Conservation (phyloP, 176 grass and related monocot genomes). For the Bromus sterilis region DNA sequence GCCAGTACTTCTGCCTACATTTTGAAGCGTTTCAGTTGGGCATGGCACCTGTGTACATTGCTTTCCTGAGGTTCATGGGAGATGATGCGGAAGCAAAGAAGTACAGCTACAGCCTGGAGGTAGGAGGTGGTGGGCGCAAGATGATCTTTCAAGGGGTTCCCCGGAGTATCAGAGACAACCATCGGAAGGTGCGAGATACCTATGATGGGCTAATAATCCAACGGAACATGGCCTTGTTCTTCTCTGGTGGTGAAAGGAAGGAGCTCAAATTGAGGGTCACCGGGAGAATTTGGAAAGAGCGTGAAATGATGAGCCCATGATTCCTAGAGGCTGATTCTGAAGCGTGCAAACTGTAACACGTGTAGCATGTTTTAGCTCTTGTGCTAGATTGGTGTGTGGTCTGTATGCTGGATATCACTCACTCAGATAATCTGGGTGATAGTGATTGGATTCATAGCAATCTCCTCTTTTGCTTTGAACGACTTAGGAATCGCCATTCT, state of each 20-base stretch:
- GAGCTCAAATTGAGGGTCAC: conserved; percentile 91
- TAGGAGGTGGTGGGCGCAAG: conserved; percentile 78
- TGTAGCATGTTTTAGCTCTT: background rate
- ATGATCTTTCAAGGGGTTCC: conserved; percentile 92
- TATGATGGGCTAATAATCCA: conserved; percentile 90
- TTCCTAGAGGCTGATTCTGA: background rate
- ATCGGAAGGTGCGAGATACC: conserved; percentile 80
- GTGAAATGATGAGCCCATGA: conserved; percentile 12
- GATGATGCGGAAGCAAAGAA: conserved; percentile 74
- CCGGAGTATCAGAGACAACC: conserved; percentile 75
- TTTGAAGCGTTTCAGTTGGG: conserved; percentile 92
- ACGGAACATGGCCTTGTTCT: conserved; percentile 91
- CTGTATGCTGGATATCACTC: no score
- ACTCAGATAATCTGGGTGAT: background rate
- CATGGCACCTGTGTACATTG: conserved; percentile 69
- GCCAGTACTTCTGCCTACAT: conserved; percentile 87
- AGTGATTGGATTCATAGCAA: background rate
- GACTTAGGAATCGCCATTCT: conserved; percentile 1
- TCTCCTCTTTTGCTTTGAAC: conserved; percentile 13
- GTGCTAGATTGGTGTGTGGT: background rate
- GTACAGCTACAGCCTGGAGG: conserved; percentile 90
- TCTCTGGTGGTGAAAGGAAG: conserved; percentile 75
- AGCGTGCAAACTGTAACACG: background rate
- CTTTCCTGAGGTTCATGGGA: conserved; percentile 96
- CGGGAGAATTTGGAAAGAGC: conserved; percentile 88